Base-by-base conservation (phyloP, 106 monocot species). In the Triglochin maritima region DNA sequence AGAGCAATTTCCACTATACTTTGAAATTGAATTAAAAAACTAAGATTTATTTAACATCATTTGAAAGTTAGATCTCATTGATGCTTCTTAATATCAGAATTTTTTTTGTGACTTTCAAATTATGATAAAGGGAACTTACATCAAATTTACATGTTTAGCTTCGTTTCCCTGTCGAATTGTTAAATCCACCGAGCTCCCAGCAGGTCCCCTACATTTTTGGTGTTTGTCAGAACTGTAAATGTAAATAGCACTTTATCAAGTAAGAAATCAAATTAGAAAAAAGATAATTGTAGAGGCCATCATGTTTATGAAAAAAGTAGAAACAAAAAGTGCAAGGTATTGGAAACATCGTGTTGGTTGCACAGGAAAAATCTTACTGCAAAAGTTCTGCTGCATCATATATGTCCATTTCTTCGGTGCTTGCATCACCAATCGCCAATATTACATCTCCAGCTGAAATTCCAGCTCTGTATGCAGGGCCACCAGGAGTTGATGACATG, bases 321-420 rank as follows among this genome's bases (percentile, higher is more conserved):
- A n/a, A n/a, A n/a, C 14, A 59, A 59, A 15, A 59, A 10, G 42
- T 61, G 6, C 61, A 61, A 61, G 4, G 5, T 17, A 61, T 16
- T 16, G 41, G 29, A 29, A 29, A 29, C 29, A 29, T 29, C 29
- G 29, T 29, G 29, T 29, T 29, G 1, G 29, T 48, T 14, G 15
- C 45, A 73, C 43, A 4, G 49, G 11, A 46, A 64, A 6, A 69
- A 16, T 50, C 87, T 87, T 76, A 98, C 96, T 98, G 96, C 77
- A 98, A 75, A 9, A 68, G 81, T 14, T 91, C 91, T 48, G 96
- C 91, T 3, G 91, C 96, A 70, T 98, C 96, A 86, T 98, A 98
- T 63, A 98, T 88, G 74, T 98, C 96, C 96, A 98, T 98, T 62
- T 88, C 84, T 65, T 84, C 78, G 41, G 96, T 92, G 72, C 74